Percentiles rank a stretch among this genome's conserved stretches.
phyloP scores from a whole-genome alignment of 331 rosid genomes.

The Cydonia oblonga region DNA sequence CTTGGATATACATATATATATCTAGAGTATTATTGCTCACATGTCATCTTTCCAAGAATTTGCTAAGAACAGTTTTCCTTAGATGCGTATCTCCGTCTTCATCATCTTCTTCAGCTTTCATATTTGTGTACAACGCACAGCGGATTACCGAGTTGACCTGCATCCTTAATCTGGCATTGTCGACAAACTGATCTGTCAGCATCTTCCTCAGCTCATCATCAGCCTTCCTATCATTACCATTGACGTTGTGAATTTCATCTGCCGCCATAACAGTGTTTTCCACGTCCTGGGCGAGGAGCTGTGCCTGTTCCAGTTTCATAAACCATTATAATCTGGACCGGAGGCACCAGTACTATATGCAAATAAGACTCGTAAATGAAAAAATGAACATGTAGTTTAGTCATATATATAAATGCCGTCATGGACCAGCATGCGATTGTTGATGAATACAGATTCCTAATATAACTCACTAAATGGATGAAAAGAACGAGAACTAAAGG shows the following conservation, averaged over 20 bases:
- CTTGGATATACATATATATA: not conserved
- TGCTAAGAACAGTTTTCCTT: conserved; percentile 54
- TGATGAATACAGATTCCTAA: not conserved
- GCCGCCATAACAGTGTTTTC: conserved; percentile 32
- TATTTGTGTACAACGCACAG: conserved; percentile 39
- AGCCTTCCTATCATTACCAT: conserved; percentile 17
- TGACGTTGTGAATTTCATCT: conserved; percentile 18
- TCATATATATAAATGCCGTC: not conserved
- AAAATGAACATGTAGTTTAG: too few relatives aligned
- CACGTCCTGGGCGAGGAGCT: conserved; percentile 71
- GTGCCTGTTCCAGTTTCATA: conserved; percentile 53
- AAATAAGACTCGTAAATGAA: not conserved
- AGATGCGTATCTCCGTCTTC: conserved; percentile 29
- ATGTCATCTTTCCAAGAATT: conserved; percentile 47
- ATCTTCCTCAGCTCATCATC: conserved; percentile 55
- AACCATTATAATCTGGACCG: not conserved
- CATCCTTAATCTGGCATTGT: conserved; percentile 72
- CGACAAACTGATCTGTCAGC: conserved; percentile 63
- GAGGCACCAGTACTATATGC: not conserved
- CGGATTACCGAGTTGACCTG: conserved; percentile 72
- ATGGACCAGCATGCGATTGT: not conserved
- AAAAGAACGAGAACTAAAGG: not conserved
- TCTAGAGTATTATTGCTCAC: not conserved
- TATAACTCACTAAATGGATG: not conserved
- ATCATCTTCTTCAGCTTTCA: conserved; percentile 25